Evolutionary conservation across 129 eudicot genomes (phyloP).

Genomic region (Flaveria bidentis): DNA sequence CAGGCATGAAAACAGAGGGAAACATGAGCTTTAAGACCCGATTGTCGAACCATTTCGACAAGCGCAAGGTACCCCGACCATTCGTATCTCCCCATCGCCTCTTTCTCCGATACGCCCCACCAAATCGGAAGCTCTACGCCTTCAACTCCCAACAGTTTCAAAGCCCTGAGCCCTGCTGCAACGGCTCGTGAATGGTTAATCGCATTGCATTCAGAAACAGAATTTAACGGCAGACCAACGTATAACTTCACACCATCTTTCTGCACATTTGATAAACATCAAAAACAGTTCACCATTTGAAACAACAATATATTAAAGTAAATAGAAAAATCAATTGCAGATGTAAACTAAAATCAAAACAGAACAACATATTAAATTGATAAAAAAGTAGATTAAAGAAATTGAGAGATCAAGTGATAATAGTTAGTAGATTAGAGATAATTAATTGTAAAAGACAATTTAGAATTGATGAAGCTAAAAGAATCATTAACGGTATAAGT

Average conservation of each 20-base stretch:
- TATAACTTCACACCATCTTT: constrained; percentile 54
- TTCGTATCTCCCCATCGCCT: constrained; percentile 66
- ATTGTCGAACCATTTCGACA: constrained; percentile 63
- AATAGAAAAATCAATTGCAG: too few species aligned
- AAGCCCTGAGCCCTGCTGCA: constrained; percentile 69
- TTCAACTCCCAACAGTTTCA: constrained; percentile 76
- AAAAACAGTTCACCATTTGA: too few species aligned
- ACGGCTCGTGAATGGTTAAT: constrained; percentile 70
- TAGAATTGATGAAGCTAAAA: too few species aligned
- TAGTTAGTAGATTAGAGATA: too few species aligned
- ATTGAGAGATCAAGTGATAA: too few species aligned
- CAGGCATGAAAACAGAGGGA: constrained; percentile 80
- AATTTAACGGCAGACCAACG: constrained; percentile 76
- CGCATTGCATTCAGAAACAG: constrained; percentile 47
- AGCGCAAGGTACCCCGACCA: constrained; percentile 84
- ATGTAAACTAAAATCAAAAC: too few species aligned
- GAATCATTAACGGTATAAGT: too few species aligned
- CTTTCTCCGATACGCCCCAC: constrained; percentile 81
- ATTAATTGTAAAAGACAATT: too few species aligned
- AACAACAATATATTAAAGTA: too few species aligned
- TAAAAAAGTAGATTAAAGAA: too few species aligned
- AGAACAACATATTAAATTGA: too few species aligned
- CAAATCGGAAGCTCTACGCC: constrained; percentile 93
- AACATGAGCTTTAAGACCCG: constrained; percentile 71
- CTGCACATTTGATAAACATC: constrained; percentile 39